Percentiles rank a stretch among this genome's conserved stretches.
phyloP scores from a whole-genome alignment of 371 early-diverging fungal species.

The Rhizopus delemar region DNA sequence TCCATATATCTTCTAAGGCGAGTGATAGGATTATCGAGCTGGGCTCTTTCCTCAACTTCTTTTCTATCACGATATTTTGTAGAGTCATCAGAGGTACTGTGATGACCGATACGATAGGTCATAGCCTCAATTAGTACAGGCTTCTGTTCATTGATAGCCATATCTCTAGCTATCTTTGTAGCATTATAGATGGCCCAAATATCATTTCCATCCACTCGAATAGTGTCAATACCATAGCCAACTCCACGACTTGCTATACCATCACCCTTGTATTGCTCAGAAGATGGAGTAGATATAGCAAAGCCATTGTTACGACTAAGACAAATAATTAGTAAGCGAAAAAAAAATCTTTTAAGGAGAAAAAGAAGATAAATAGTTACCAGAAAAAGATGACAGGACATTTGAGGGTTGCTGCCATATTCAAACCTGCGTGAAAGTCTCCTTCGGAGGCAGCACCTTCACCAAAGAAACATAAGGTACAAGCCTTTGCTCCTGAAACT shows the following conservation, averaged over 20 bases:
- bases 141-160: conserved; percentile 75
- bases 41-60: conserved; percentile 85
- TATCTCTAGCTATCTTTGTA: conserved; percentile 79
- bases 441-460: conserved; percentile 98
- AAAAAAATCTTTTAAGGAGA: background rate
- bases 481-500: conserved; percentile 71
- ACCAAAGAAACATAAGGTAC: conserved; percentile 94
- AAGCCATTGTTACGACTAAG: conserved; percentile 95
- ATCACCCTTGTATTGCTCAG: conserved; percentile 96
- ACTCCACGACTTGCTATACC: conserved; percentile 92
- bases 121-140: conserved; percentile 96
- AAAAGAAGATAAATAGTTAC: conserved; percentile 36
- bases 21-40: conserved; percentile 86
- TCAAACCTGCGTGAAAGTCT: conserved; percentile 96
- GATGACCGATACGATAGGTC: conserved; percentile 97
- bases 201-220: conserved; percentile 98
- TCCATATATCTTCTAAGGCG: conserved; percentile 92
- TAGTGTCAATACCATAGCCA: conserved; percentile 97
- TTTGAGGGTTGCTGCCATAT: conserved; percentile 93
- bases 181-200: conserved; percentile 95
- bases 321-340: no score
- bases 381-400: conserved; percentile 95
- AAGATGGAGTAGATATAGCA: conserved; percentile 95
- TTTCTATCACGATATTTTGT: conserved; percentile 81
- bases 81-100: conserved; percentile 97